Evolutionary conservation across 805 yeast genomes (phyloP), one percentile per base, ranked within the genome.

Genomic region (Myxozyma lipomycoides): DNA sequence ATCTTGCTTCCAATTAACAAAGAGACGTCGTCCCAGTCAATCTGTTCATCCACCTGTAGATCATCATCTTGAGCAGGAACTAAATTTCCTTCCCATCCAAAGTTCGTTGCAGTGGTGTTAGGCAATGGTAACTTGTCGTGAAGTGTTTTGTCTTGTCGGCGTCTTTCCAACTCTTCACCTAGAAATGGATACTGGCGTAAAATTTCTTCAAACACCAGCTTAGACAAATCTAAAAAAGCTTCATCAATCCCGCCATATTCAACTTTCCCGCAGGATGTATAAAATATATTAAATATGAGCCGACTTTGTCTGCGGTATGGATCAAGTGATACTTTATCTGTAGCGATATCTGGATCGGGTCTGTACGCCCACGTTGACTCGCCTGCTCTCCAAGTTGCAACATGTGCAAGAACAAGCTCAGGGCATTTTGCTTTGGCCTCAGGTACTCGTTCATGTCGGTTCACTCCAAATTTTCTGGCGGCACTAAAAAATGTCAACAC

Each of bases 201-300:
- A 9, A 81, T 66, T 45, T 64, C 69, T 1, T 64, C 51, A 59
- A 78, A 75, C 0, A 87, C 78, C 22, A 78, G 59, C 35, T 84
- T 70, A 0, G 97, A 96, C 37, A 93, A 66, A 68, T 93, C 97
- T 59, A 93, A 58, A 64, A 84, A 93, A 43, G 89, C 82, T 68
- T 93, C 98, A 68, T 93, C 98, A 18, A 90, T 93, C 68, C 97
- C 88, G 0, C 96, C 98, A 69, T 90, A 90, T 66, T 93, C 96
- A 0, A 88, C 87, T 15, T 75, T 60, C 50, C 79, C 83, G 63
- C 91, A 86, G 52, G 75, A 72, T 5, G 70, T 64, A 40, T 49
- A 36, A 61, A 93, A 76, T 0, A 91, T 70, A 32, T 78, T 72
- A 63, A 88, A 73, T 52, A 93, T 82, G 66, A 84, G 86, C 17